Evolutionary conservation across 768 basidiomycete species (phyloP), one percentile per base, ranked within the genome.

Genomic region (Cytidiella melzeri): DNA sequence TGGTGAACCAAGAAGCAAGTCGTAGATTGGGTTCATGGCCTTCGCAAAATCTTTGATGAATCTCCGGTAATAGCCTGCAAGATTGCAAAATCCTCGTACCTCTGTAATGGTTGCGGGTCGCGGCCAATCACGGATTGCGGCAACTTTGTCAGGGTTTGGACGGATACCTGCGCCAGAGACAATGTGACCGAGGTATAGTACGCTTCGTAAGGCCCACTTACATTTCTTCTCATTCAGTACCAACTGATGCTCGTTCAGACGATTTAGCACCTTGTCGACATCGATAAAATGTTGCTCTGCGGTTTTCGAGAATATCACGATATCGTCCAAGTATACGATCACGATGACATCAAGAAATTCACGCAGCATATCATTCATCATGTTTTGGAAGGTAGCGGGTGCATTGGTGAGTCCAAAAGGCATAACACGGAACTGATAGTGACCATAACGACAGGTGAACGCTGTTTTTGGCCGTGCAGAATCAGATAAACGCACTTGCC

Each of bases 301-400:
- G 60, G 28, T 1, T 56, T 55, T 30, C 4, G 56, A 58, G 23
- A 48, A 52, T 1, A 52, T 47, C 11, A 52, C 38, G 23, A 73
- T 67, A 40, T 74, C 63, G 45, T 73, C 70, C 37, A 74, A 55
- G 53, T 76, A 72, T 45, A 75, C 68, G 0, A 59, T 55, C 20
- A 77, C 67, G 12, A 71, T 60, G 45, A 65, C 1, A 43, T 69
- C 58, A 5, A 52, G 18, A 41, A 67, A 1, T 34, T 71, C 60
- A 7, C 49, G 15, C 19, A 67, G 55, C 10, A 66, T 51, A 55
- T 63, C 54, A 53, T 64, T 58, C 53, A 61, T 61, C 56, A 63
- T 59, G 0, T 18, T 28, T 23, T 64, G 61, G 54, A 74, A 75
- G 0, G 67, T 63, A 0, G 67, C 67, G 0, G 55, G 63, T 1